Conservation (phyloP, 768 basidiomycete species). For the Hydnomerulius pinastri region DNA sequence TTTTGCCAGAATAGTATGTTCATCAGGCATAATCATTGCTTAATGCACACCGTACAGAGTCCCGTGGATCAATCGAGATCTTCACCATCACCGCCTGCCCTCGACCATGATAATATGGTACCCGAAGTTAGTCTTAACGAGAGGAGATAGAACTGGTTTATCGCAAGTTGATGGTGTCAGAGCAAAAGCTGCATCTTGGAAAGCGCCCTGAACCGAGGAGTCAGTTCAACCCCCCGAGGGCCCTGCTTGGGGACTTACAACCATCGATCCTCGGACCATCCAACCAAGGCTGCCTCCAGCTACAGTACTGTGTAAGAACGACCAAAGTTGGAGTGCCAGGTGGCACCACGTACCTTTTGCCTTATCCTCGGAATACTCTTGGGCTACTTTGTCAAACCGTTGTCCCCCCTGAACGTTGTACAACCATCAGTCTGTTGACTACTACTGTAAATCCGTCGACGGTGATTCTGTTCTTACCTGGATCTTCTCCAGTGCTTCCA, state of each 20-base stretch:
- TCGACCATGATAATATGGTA: constrained; percentile 95
- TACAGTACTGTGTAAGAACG: constrained; percentile 27
- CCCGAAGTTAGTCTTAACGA: constrained; percentile 83
- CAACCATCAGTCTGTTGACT: neutral
- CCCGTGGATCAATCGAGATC: neutral
- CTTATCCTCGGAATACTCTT: constrained; percentile 90
- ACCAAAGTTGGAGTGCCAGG: neutral
- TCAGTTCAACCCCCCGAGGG: too few relatives aligned
- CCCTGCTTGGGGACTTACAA: constrained; percentile 43
- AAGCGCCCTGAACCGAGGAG: constrained; percentile 49
- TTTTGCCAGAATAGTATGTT: constrained; percentile 17
- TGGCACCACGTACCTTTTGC: constrained; percentile 74
- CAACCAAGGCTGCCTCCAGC: constrained; percentile 86
- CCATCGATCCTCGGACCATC: constrained; percentile 88
- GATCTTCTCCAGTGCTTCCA: constrained; percentile 77
- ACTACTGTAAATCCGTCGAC: too few relatives aligned
- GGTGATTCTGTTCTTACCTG: constrained; percentile 48
- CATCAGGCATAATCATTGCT: neutral
- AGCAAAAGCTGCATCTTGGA: constrained; percentile 88
- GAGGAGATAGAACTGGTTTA: constrained; percentile 67
- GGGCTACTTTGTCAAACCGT: constrained; percentile 85
- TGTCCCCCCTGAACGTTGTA: constrained; percentile 59
- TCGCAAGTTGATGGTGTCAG: constrained; percentile 79
- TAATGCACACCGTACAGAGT: too few relatives aligned
- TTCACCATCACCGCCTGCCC: constrained; percentile 60